Conservation (phyloP, 176 grass and related monocot genomes). For the Zizania latifolia region DNA sequence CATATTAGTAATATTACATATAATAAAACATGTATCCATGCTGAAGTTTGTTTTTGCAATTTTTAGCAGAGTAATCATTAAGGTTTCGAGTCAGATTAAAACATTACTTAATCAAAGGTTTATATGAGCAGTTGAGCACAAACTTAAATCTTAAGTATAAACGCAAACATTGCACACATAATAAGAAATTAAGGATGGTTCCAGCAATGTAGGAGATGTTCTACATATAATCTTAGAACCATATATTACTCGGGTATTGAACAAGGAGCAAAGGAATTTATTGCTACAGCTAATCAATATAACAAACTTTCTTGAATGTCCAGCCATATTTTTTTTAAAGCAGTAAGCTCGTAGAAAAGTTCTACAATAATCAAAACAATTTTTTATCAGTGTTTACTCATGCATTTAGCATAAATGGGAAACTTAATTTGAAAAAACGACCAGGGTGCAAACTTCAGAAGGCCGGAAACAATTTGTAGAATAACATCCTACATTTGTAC, state of each 20-base stretch:
- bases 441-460: neutral
- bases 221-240: neutral
- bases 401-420: neutral
- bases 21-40: neutral
- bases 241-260: neutral
- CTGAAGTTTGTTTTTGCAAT: neutral
- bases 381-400: neutral
- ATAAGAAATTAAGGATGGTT: neutral
- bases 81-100: neutral
- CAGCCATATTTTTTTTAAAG: neutral
- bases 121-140: neutral
- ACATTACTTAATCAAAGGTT: neutral
- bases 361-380: neutral
- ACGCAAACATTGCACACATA: neutral
- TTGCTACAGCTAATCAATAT: neutral
- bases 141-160: neutral
- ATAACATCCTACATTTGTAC: neutral
- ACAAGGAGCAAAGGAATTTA: neutral
- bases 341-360: neutral
- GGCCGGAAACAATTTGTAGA: neutral
- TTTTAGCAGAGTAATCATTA: neutral
- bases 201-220: neutral
- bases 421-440: neutral
- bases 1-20: neutral
- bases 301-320: neutral